Base-by-base conservation (phyloP, 169 alveolate species). In the Perkinsus marinus region DNA sequence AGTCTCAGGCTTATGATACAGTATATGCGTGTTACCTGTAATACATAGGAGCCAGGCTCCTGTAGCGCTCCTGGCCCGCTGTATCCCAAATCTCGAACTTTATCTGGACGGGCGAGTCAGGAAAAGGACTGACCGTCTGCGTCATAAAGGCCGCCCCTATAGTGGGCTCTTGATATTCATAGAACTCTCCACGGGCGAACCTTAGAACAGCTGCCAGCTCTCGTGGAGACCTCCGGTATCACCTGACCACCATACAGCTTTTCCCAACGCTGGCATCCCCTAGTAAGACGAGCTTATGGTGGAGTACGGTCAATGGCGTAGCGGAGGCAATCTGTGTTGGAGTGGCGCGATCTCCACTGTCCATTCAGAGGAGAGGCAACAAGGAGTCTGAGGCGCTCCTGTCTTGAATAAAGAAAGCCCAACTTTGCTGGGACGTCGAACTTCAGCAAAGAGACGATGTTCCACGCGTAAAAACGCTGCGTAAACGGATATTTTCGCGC, bases 201-300 rank as follows among this genome's bases (percentile, higher is more conserved):
- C 97, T 57, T 57, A 43, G 68, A 17, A 43, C 9, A 43, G 68
- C 68, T 10, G 17, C 26, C 68, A 10, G 9, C 17, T 10, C 68
- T 9, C 17, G 17, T 17, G 68, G 68, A 10, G 9, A 17, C 68
- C 17, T 9, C 17, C 26, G 26, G 17, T 9, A 9, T 43, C 22
- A 57, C 79, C 79, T 89, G 68, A 94, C 95, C 19, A 96, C 96
- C 46, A 97, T 89, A 68, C 98, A 94, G 39, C 97, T 94, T 92
- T 97, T 97, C 34, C 98, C 98, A 34, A 97, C 98, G 16, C 97
- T 95, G 41, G 98, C 96, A 92, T 96, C 98, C 2, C 98, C 98
- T 57, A 96, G 92, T 37, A 96, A 93, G 22, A 97, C 98, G 68
- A 96, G 95, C 93, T 96, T 97, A 91, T 95, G 93, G 93, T 95